Evolutionary conservation across 441 rosid species (phyloP).

Genomic region (Eugenia klotzschiana): DNA sequence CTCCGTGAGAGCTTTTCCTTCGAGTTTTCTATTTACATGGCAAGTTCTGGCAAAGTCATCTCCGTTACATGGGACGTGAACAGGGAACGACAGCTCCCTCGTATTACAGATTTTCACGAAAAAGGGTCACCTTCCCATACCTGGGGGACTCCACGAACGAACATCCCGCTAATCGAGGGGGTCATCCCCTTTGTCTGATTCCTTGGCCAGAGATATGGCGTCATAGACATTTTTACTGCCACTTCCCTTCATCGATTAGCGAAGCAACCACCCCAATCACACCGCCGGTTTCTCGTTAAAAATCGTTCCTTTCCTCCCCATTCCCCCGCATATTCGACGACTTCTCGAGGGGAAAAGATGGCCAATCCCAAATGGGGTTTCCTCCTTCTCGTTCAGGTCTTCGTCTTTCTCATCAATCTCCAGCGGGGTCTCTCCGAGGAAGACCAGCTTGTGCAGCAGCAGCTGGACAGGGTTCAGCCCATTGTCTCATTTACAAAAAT

Average conservation of each 20-base stretch:
- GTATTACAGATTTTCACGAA: neutral
- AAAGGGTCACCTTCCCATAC: neutral
- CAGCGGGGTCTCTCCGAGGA: constrained; percentile 10
- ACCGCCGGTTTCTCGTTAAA: neutral
- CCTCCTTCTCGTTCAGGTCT: constrained; percentile 1
- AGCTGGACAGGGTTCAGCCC: constrained; percentile 46
- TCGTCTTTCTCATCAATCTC: constrained; percentile 8
- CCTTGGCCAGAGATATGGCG: neutral
- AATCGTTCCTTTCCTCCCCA: neutral
- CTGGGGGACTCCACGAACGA: neutral
- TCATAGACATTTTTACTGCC: neutral
- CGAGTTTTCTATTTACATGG: neutral
- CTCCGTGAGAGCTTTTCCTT: neutral
- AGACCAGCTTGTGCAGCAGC: constrained; percentile 30
- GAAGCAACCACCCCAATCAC: neutral
- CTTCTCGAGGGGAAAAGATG: constrained; percentile 15
- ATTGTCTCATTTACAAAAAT: neutral
- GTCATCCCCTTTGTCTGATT: neutral
- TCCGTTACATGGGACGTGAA: neutral
- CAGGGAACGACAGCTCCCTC: neutral
- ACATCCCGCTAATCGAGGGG: neutral
- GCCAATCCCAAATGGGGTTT: constrained; percentile 11
- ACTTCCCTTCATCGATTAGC: neutral
- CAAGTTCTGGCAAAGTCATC: neutral
- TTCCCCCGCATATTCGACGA: neutral